Conservation (phyloP, 306 rosid species). For the Cucurbita argyrosperma region DNA sequence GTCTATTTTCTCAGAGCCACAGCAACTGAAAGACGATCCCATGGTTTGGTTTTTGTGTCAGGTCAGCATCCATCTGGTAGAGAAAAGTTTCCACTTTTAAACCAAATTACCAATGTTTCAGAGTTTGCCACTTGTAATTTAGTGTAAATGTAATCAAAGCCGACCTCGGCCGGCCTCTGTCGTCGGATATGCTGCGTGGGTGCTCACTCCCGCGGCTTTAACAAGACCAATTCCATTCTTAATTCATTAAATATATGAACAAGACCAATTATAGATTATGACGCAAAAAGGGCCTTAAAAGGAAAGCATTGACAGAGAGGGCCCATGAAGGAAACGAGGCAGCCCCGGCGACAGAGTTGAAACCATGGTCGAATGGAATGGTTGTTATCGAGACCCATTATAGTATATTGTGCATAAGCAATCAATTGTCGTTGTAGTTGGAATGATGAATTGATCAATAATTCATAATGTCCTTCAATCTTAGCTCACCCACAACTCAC, state of each 20-base stretch:
- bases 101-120: not conserved
- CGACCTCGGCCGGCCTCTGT: conserved; percentile 62
- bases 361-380: not conserved
- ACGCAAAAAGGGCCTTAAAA: not conserved
- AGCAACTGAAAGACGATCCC: conserved; percentile 64
- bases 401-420: not conserved
- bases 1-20: conserved; percentile 45
- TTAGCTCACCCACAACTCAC: not conserved
- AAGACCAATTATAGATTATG: too few relatives aligned
- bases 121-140: not conserved
- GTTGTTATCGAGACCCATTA: not conserved
- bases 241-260: too few relatives aligned
- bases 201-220: not conserved
- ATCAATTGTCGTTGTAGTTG: conserved; percentile 3
- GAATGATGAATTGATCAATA: not conserved
- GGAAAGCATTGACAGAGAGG: not conserved
- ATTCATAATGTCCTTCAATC: not conserved
- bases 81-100: conserved; percentile 14
- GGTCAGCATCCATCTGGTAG: not conserved
- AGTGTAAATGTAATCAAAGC: conserved; percentile 19
- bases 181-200: not conserved
- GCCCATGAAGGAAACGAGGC: not conserved
- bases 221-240: not conserved
- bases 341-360: not conserved
- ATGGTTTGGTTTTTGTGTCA: conserved; percentile 11